Evolutionary conservation across 257 asterid genomes (phyloP), one percentile per base, ranked within the genome.

Genomic region (Orobanche coerulescens): DNA sequence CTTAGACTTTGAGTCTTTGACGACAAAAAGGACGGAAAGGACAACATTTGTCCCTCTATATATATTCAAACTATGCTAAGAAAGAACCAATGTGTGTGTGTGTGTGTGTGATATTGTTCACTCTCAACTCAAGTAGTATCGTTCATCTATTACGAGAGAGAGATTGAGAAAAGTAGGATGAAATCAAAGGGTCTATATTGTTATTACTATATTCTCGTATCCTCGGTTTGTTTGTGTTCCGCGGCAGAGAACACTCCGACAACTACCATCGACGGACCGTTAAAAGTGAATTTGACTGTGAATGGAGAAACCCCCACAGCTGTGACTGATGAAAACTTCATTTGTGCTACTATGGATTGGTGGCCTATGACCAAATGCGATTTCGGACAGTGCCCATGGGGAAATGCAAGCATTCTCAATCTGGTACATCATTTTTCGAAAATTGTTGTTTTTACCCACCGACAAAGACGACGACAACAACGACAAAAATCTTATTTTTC

Each of bases 301-400:
- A 62, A 61, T 28, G 81, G 86, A 10, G 68, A 53, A 16, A 71
- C 60, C 28, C 40, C 83, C 72, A 76, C 84, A 9, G 95, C 86
- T 1, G 44, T 49, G 53, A 87, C 90, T 26, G 95, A 87, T 65
- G 84, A 84, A n/a, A 66, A 73, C 61, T 84, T 87, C 71, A 72
- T 87, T 3, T 87, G 95, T 70, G 88, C 86, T 8, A 87, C 95
- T 49, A 15, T 87, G 67, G 95, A 87, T 71, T 87, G 95, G 95
- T 87, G 95, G 95, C 95, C 95, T 53, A 66, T 69, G 48, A 70
- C 63, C 37, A 87, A 87, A 65, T 87, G 94, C 69, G 68, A 87
- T 70, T 87, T 80, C 59, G 74, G 71, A 59, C 85, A 80, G 66
- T 84, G 94, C 46, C 94, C 95, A 2, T 87, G 94, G 94, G 88